Evolutionary conservation across 805 yeast genomes (phyloP), one percentile per base, ranked within the genome.

Genomic region (Suhomyces sp.): DNA sequence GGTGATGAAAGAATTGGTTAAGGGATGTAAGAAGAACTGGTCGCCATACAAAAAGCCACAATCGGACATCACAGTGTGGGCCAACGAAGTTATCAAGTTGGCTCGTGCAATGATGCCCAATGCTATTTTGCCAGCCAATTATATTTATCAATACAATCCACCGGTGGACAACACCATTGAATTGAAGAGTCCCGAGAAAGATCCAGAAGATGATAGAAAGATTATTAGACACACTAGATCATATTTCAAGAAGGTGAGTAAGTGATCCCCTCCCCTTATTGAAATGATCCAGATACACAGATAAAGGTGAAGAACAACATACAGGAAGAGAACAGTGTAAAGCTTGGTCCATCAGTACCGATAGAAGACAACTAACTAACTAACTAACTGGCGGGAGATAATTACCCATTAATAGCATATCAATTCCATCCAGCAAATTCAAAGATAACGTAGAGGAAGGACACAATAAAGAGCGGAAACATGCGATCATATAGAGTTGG

Each of bases 11-110:
- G 88, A 81, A 51, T 66, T 83, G 26, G 69, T 70, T 2, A 73
- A 76, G 45, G 91, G 90, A 6, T 83, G 88, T 56, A 80, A 76
- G 41, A 74, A 76, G 24, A 69, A 68, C 31, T 83, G 90, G 88
- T 53, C 68, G 13, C 77, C 82, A 1, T 66, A 73, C 51, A 77
- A 74, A 49, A 69, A 70, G 26, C 77, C 79, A 10, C 60, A 70
- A 15, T 53, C 66, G 6, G 81, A 73, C 36, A 63, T 76, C 5
- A 72, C 77, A 20, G 64, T 70, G 19, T 77, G 84, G 84, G 79
- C 82, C 2, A 79, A 76, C 48, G 82, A 78, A 45, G 83, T 77
- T 2, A 76, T 79, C 36, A 69, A 70, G 40, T 53, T 79, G 36
- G 86, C 84, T 1, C 63, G 86, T 42, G 57, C 79, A 4, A 76